These are phyloP conservation scores for Gracilaria gracilis DNA, from an alignment of 23 red algal species.

Conservation along the genomic window DNA sequence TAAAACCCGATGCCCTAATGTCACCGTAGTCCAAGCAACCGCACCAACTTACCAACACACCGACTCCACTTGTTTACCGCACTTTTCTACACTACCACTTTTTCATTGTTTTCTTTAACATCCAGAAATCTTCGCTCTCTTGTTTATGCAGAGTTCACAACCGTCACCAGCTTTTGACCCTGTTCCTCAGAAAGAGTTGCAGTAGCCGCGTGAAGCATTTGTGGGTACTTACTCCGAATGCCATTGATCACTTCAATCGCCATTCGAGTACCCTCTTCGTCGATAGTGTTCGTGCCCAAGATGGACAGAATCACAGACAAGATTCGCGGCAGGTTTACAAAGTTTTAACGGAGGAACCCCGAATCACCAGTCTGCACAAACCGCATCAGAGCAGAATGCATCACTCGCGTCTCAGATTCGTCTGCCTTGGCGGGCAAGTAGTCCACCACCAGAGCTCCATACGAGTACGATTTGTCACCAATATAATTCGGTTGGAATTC, in stretches of 20 bases:
- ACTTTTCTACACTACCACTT: constrained; percentile 33
- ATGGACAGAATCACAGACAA: constrained; percentile 54
- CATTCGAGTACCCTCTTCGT: constrained; percentile 48
- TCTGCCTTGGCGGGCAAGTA: constrained; percentile 87
- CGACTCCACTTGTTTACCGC: constrained; percentile 35
- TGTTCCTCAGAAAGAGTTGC: constrained; percentile 61
- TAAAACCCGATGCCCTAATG: background rate
- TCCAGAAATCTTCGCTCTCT: constrained; percentile 30
- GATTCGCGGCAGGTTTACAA: constrained; percentile 52
- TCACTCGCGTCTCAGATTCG: constrained; percentile 75
- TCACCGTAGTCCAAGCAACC: background rate
- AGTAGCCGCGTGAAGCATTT: constrained; percentile 55
- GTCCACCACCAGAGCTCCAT: constrained; percentile 48
- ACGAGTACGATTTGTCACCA: constrained; percentile 22
- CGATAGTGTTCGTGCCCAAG: constrained; percentile 50
- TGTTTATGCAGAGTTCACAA: constrained; percentile 37
- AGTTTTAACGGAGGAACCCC: constrained; percentile 52
- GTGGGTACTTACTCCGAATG: constrained; percentile 64
- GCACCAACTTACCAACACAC: constrained; percentile 9
- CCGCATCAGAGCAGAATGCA: constrained; percentile 69
- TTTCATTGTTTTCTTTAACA: constrained; percentile 16
- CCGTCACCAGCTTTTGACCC: constrained; percentile 56
- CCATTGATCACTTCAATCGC: constrained; percentile 62
- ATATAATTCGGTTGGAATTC: constrained; percentile 74
- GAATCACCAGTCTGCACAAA: constrained; percentile 57